phyloP scores from a whole-genome alignment of 2,329 filamentous ascomycete genomes.

The Epichloe hybrida region DNA sequence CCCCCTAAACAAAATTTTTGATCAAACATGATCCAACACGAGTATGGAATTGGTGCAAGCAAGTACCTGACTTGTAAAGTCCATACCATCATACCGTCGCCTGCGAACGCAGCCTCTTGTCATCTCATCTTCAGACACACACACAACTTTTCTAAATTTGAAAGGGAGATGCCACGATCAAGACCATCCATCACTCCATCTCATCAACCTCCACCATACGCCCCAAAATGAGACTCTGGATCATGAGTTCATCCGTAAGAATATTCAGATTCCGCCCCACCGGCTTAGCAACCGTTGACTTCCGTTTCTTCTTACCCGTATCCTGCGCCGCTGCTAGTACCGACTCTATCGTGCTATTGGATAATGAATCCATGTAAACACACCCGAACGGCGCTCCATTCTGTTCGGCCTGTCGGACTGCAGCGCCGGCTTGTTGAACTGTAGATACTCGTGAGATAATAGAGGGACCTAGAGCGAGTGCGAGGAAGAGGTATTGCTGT shows the following conservation, averaged over 20 bases:
- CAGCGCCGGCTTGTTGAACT: conserved; percentile 47
- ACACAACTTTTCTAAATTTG: neutral
- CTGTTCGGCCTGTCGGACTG: conserved; percentile 38
- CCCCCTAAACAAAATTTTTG: no score
- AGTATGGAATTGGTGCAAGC: no score
- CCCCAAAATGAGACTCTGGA: conserved; percentile 85
- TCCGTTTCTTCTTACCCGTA: conserved; percentile 27
- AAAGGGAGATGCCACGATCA: neutral
- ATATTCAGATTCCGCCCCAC: conserved; percentile 45
- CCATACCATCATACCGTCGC: no score
- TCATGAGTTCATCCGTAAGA: conserved; percentile 72
- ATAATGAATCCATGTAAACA: conserved; percentile 60
- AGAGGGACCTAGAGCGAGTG: conserved; percentile 61
- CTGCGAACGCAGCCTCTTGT: no score
- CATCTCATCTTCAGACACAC: neutral
- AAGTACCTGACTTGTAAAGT: no score
- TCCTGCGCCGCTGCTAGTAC: conserved; percentile 25
- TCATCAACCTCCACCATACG: conserved; percentile 55
- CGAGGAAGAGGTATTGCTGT: conserved; percentile 67
- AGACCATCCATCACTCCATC: conserved; percentile 8
- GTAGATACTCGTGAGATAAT: conserved; percentile 50
- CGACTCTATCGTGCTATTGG: conserved; percentile 37
- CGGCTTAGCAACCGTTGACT: conserved; percentile 14
- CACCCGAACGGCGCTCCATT: conserved; percentile 49
- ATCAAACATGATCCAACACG: no score